Evolutionary conservation across 768 basidiomycete genomes (phyloP).

Genomic region (Termitomyces sp.): DNA sequence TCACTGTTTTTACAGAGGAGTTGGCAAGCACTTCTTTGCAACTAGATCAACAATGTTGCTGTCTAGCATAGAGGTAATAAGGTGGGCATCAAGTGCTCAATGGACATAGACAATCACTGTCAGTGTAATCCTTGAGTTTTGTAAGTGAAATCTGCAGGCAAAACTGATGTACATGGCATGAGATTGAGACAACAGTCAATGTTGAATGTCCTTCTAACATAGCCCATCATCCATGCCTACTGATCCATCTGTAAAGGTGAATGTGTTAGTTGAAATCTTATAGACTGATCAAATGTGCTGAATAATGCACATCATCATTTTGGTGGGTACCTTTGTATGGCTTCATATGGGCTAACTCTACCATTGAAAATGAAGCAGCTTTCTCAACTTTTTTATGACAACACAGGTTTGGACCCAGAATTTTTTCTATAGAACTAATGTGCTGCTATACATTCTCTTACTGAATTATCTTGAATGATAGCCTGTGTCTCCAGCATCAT

Average conservation of each 20-base stretch:
- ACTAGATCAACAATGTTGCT: neutral
- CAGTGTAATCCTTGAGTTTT: neutral
- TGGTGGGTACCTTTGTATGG: neutral
- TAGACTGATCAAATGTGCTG: neutral
- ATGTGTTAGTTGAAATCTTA: neutral
- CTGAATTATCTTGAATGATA: neutral
- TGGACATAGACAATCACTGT: neutral
- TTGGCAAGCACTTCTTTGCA: neutral
- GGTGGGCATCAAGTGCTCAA: neutral
- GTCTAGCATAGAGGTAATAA: neutral
- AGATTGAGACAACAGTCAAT: neutral
- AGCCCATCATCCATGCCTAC: neutral
- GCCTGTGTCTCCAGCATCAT: neutral
- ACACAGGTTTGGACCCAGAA: neutral
- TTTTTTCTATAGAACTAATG: neutral
- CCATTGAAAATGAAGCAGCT: neutral
- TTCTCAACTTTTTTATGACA: neutral
- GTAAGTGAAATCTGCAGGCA: too few species aligned
- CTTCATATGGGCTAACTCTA: neutral
- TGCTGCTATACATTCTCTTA: neutral
- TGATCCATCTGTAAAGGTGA: neutral
- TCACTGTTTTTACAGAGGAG: neutral
- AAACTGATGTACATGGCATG: neutral
- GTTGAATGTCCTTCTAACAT: neutral
- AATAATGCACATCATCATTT: neutral